Conservation (phyloP, 768 basidiomycete species). For the Phlebiopsis gigantea region DNA sequence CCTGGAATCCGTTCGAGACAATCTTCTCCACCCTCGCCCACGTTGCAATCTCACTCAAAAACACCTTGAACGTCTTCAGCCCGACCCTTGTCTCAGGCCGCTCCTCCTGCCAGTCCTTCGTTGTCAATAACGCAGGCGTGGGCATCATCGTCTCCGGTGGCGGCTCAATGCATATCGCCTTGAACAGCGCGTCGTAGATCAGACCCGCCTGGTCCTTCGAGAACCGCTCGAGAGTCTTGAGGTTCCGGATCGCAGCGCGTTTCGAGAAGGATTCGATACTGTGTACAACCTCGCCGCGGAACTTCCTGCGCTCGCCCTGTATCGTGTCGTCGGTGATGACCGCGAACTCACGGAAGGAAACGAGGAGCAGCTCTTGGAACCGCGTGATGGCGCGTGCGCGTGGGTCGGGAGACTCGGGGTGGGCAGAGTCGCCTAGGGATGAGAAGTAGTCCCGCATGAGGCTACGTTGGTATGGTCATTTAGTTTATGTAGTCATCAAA, state of each 20-base stretch:
- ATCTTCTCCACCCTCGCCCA: slow-evolving; percentile 96
- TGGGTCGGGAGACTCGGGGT: slow-evolving; percentile 83
- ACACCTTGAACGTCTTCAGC: slow-evolving; percentile 78
- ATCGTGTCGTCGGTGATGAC: slow-evolving; percentile 96
- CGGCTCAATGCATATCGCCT: slow-evolving; percentile 73
- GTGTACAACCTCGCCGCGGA: slow-evolving; percentile 85
- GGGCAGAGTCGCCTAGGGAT: slow-evolving; percentile 89
- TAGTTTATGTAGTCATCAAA: background rate
- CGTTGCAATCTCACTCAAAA: slow-evolving; percentile 87
- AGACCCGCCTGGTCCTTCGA: slow-evolving; percentile 82
- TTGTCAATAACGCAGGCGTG: slow-evolving; percentile 45
- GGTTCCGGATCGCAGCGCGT: slow-evolving; percentile 83
- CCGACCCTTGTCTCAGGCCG: slow-evolving; percentile 89
- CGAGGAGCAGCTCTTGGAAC: slow-evolving; percentile 94
- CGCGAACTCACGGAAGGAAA: slow-evolving; percentile 97
- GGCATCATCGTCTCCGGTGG: slow-evolving; percentile 47
- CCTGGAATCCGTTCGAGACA: slow-evolving; percentile 89
- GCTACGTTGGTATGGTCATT: slow-evolving; percentile 34
- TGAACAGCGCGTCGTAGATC: slow-evolving; percentile 90
- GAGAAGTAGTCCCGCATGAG: slow-evolving; percentile 95
- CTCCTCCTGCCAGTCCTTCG: slow-evolving; percentile 56
- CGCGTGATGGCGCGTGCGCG: slow-evolving; percentile 90
- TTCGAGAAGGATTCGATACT: slow-evolving; percentile 94
- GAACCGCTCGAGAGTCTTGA: slow-evolving; percentile 75
- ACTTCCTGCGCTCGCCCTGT: slow-evolving; percentile 74